Evolutionary conservation across 129 eudicot genomes (phyloP).

Genomic region (Flaveria bidentis): DNA sequence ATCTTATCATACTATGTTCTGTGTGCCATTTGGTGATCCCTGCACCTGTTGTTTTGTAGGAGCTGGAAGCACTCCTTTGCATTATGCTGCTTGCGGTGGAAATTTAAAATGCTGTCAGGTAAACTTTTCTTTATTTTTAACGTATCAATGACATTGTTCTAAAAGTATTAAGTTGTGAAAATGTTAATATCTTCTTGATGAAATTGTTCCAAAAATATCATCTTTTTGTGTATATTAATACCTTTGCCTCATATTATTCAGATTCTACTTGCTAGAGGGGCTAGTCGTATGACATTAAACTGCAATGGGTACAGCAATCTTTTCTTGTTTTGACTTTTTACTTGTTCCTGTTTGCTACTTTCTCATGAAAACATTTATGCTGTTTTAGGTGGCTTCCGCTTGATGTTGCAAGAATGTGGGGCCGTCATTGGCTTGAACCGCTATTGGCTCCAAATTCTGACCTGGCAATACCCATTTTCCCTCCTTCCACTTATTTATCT

Average conservation of each 20-base stretch:
- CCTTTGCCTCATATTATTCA: constrained; percentile 35
- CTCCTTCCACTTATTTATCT: constrained; percentile 77
- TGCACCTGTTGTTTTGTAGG: constrained; percentile 45
- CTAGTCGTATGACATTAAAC: constrained; percentile 79
- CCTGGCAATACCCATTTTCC: constrained; percentile 62
- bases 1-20: not conserved
- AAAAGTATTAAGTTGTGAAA: not conserved
- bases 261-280: constrained; percentile 96
- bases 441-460: constrained; percentile 75
- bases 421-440: constrained; percentile 98
- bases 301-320: constrained; percentile 70
- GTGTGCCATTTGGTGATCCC: constrained; percentile 1
- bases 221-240: not conserved
- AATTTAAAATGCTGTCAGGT: constrained; percentile 96
- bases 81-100: constrained; percentile 99
- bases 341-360: not conserved
- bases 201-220: not conserved
- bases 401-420: constrained; percentile 97
- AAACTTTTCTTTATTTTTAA: constrained; percentile 3
- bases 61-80: constrained; percentile 99
- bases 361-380: constrained; percentile 17
- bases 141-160: not conserved
- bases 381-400: constrained; percentile 91
- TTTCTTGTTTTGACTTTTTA: not conserved
- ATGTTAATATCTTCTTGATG: not conserved